A percentile compares a stretch with the other conserved stretches of the same genome.
Conservation (phyloP, 768 basidiomycete genomes). For the Termitomyces sp. region DNA sequence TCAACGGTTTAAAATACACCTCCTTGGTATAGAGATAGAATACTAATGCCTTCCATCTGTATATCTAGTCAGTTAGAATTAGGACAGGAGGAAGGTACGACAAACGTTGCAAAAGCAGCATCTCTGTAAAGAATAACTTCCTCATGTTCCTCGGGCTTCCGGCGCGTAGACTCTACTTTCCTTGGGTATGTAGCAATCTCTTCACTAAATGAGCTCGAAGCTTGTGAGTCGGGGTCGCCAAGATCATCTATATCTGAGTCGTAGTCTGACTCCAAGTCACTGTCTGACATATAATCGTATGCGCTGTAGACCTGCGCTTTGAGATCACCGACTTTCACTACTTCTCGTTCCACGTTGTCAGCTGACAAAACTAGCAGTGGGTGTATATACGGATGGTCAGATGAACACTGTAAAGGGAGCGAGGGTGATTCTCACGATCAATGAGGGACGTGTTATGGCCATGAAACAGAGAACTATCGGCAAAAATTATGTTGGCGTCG, state of each 20-base stretch:
- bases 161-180: background rate
- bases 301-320: background rate
- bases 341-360: slow-evolving; percentile 1
- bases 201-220: background rate
- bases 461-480: slow-evolving; percentile 9
- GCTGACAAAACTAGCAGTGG: slow-evolving; percentile 7
- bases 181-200: background rate
- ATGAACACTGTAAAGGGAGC: background rate
- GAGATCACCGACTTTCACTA: slow-evolving; percentile 4
- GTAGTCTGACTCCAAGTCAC: slow-evolving; percentile 14
- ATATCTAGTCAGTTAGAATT: background rate
- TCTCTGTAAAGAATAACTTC: slow-evolving; percentile 13
- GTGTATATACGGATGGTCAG: background rate
- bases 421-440: slow-evolving; percentile 3
- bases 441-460: slow-evolving; percentile 14
- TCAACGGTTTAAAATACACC: slow-evolving; percentile 24
- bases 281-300: slow-evolving; percentile 17
- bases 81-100: background rate
- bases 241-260: background rate
- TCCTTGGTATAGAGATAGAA: slow-evolving; percentile 33
- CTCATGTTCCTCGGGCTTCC: slow-evolving; percentile 3
- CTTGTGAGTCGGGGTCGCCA: background rate
- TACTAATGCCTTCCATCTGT: slow-evolving; percentile 31
- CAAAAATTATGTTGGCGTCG: slow-evolving; percentile 13
- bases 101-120: slow-evolving; percentile 18